phyloP scores from a whole-genome alignment of 2,329 filamentous ascomycete genomes.

The Macrophomina pseudophaseolina region DNA sequence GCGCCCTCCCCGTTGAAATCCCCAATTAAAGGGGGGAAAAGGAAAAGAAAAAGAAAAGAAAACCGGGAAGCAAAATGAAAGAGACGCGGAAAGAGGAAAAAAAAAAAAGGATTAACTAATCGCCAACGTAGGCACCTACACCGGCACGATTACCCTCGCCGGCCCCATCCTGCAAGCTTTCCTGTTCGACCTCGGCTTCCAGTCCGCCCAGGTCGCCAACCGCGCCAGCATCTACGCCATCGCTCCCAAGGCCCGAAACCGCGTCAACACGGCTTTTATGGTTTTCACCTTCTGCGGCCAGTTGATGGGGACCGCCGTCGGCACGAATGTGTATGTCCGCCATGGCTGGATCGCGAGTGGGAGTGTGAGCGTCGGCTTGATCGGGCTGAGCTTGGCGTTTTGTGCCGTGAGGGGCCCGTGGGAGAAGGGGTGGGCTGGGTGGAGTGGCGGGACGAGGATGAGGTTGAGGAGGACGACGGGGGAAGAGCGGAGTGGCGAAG shows the following conservation, averaged over 20 bases:
- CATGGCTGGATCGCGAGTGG: constrained; percentile 47
- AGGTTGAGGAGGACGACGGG: constrained; percentile 48
- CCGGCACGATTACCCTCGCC: constrained; percentile 67
- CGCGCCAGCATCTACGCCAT: constrained; percentile 72
- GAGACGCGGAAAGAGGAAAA: no score
- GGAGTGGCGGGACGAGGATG: constrained; percentile 63
- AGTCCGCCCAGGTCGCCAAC: constrained; percentile 77
- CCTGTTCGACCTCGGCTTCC: constrained; percentile 72
- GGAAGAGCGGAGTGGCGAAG: constrained; percentile 32
- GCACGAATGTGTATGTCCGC: constrained; percentile 46
- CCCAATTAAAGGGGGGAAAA: no score
- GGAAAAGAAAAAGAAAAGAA: no score
- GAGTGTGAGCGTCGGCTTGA: constrained; percentile 60
- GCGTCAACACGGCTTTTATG: constrained; percentile 86
- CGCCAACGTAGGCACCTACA: constrained; percentile 60
- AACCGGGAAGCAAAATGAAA: no score
- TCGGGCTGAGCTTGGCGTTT: constrained; percentile 54
- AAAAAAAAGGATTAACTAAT: no score
- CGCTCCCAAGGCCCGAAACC: constrained; percentile 68
- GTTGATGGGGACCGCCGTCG: constrained; percentile 65
- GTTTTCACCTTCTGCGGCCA: constrained; percentile 76
- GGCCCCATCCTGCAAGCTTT: constrained; percentile 76
- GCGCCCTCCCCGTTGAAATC: no score
- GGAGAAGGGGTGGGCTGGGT: constrained; percentile 65
- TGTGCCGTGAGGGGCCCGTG: constrained; percentile 59